Conservation (phyloP, 495 filamentous ascomycete species). For the Penicillium cosmopolitanum region DNA sequence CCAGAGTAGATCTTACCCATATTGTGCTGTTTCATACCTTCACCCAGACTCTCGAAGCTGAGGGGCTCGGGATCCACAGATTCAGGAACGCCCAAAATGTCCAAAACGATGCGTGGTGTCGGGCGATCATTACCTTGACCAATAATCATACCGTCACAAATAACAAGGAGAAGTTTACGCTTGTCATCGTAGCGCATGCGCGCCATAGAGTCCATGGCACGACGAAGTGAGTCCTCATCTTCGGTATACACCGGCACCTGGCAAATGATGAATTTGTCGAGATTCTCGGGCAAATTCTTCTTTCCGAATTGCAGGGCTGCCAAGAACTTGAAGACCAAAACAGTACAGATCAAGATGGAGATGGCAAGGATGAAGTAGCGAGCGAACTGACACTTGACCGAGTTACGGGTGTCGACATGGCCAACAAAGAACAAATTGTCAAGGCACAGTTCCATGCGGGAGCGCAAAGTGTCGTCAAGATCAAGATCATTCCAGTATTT, state of each 20-base stretch:
- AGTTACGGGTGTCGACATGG: conserved; percentile 89
- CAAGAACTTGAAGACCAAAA: conserved; percentile 96
- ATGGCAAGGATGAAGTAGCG: conserved; percentile 92
- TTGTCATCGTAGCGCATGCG: conserved; percentile 98
- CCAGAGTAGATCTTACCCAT: conserved; percentile 99
- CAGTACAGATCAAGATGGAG: conserved; percentile 74
- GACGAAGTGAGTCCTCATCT: conserved; percentile 94
- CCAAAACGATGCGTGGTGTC: conserved; percentile 93
- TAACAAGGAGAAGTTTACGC: conserved; percentile 33
- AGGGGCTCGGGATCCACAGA: conserved; percentile 94
- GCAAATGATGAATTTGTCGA: conserved; percentile 98
- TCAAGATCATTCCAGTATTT: conserved; percentile 76
- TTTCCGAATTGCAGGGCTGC: conserved; percentile 91
- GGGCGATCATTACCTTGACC: conserved; percentile 96
- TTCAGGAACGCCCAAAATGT: conserved; percentile 94
- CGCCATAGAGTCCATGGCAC: conserved; percentile 94
- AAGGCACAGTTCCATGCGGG: conserved; percentile 80
- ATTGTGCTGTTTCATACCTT: conserved; percentile 97
- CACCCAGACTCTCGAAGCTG: conserved; percentile 95
- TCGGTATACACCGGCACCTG: conserved; percentile 98
- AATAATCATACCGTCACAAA: conserved; percentile 79
- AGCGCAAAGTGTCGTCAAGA: conserved; percentile 56
- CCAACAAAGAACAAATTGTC: conserved; percentile 96
- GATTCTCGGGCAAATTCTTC: conserved; percentile 90
- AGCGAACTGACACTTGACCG: conserved; percentile 81